Evolutionary conservation across 129 eudicot species (phyloP).

Genomic region (sunflower (Helianthus annuus)): HanXRQr2.0-SUNRISE NC_035435.2:153996880-153997379

Average conservation of each 20-base stretch:
- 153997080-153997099: too few species aligned
- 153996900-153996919: background rate
- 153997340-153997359: background rate
- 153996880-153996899: slow-evolving; percentile 15
- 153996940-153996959: background rate
- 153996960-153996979: background rate
- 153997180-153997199: too few species aligned
- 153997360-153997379: too few species aligned
- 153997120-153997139: too few species aligned
- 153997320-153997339: slow-evolving; percentile 21
- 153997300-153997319: slow-evolving; percentile 14
- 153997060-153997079: slow-evolving; percentile 1
- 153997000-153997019: background rate
- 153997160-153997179: too few species aligned
- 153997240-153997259: background rate
- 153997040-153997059: slow-evolving; percentile 2
- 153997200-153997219: background rate
- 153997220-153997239: slow-evolving; percentile 3
- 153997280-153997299: background rate
- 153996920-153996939: slow-evolving; percentile 16
- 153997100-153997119: too few species aligned
- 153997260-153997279: slow-evolving; percentile 13
- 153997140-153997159: too few species aligned
- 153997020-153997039: slow-evolving; percentile 1
- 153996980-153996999: slow-evolving; percentile 7